Conservation (phyloP, 2,329 filamentous ascomycete species). For the Colletotrichum spaethianum region DNA sequence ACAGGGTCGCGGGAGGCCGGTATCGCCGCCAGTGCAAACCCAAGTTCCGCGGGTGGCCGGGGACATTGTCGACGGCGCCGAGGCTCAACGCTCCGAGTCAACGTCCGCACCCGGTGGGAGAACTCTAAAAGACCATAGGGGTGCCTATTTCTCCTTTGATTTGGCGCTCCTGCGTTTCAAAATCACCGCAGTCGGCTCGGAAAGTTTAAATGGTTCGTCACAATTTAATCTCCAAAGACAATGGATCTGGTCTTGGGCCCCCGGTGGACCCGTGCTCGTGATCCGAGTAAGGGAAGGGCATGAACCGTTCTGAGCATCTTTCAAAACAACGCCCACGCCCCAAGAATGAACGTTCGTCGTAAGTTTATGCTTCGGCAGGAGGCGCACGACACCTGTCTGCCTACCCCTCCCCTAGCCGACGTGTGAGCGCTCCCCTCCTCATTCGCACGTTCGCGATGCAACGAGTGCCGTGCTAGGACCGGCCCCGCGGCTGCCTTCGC, state of each 20-base stretch:
- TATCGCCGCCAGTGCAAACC: neutral
- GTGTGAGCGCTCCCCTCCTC: neutral
- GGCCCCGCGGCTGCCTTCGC: neutral
- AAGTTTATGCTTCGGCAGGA: neutral
- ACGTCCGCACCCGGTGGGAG: neutral
- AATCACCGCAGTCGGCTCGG: neutral
- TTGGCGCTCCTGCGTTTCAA: neutral
- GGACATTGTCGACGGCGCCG: neutral
- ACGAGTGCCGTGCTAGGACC: neutral
- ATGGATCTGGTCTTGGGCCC: neutral
- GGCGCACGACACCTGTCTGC: neutral
- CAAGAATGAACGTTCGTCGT: constrained; percentile 2
- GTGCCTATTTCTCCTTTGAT: too few species aligned
- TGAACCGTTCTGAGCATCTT: neutral
- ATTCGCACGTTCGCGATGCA: neutral
- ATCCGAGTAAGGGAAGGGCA: neutral
- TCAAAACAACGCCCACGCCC: neutral
- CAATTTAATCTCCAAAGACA: neutral
- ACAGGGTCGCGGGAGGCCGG: neutral
- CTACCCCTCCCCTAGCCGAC: neutral
- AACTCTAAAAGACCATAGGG: neutral
- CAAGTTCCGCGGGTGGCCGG: neutral
- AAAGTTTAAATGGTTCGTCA: neutral
- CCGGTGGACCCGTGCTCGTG: neutral
- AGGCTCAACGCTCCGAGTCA: neutral